Conservation (phyloP, 2,329 filamentous ascomycete genomes). For the Aspergillus pseudotamarii region DNA sequence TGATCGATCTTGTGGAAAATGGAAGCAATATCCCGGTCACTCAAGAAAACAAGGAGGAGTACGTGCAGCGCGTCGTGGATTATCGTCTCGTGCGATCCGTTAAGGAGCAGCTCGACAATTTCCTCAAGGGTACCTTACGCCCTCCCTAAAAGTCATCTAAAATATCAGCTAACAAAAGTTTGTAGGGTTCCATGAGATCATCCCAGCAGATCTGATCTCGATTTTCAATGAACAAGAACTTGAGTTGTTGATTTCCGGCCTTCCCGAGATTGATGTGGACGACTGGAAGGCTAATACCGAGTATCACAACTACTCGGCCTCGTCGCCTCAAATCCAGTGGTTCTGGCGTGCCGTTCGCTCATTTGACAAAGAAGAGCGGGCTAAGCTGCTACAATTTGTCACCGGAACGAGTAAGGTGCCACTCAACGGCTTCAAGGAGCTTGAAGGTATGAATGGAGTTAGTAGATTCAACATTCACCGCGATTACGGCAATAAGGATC, state of each 20-base stretch:
- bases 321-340: constrained; percentile 97
- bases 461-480: constrained; percentile 98
- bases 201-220: constrained; percentile 87
- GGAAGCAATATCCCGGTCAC: constrained; percentile 92
- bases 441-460: constrained; percentile 98
- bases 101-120: constrained; percentile 89
- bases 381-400: constrained; percentile 95
- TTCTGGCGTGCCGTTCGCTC: constrained; percentile 98
- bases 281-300: constrained; percentile 99
- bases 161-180: not conserved
- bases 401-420: constrained; percentile 98
- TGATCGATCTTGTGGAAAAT: constrained; percentile 82
- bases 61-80: constrained; percentile 91
- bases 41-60: constrained; percentile 98
- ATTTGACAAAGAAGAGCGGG: constrained; percentile 98
- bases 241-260: constrained; percentile 91
- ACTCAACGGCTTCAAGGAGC: constrained; percentile 96
- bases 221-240: constrained; percentile 99
- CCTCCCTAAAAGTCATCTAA: not conserved
- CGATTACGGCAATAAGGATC: constrained; percentile 94
- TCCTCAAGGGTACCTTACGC: constrained; percentile 70
- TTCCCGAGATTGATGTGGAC: constrained; percentile 96
- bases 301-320: constrained; percentile 95
- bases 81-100: constrained; percentile 91
- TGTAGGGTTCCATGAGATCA: constrained; percentile 93